Evolutionary conservation across 306 rosid genomes (phyloP), one percentile per base, ranked within the genome.

Genomic region (Cicer yamashitae): DNA sequence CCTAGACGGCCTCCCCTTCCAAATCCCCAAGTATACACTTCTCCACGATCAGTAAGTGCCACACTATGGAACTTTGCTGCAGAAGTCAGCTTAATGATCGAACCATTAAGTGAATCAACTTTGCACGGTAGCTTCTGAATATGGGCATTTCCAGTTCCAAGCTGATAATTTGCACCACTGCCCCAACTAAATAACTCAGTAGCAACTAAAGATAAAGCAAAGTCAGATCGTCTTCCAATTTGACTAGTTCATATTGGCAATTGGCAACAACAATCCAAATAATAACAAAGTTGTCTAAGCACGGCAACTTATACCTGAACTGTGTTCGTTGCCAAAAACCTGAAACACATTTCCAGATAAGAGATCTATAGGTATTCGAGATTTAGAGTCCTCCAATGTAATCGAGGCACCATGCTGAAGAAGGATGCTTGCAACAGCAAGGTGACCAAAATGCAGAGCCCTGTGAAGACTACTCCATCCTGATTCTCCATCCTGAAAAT

Each of bases 391-490:
- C 82, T 91, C 98, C 82, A 87, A 62, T 1, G 83, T 83, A 67
- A 88, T 82, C 40, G 96, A 91, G 64, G 97, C 98, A 78, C 96
- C 93, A 60, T 76, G 85, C 81, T 90, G 96, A 13, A 94, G 96
- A 81, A 94, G 98, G 82, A 86, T 54, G 52, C 96, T 81, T 64
- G 96, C 98, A 57, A 86, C 93, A 9, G 96, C 93, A 68, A 94
- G 91, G 83, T 94, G 98, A 71, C 97, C 98, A 77, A 94, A 94
- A 90, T 91, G 96, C 53, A 94, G 80, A 47, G 97, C 97, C 74
- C 98, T 91, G 77, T 94, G 98, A 84, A 94, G 98, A 86, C 97
- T 91, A 80, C 96, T 86, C 97, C 97, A 94, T 81, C 96, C 96
- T 22, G 96, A 94, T 84, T 94, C 97, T 52, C 96, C 98, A 74